Evolutionary conservation across 2,329 filamentous ascomycete genomes (phyloP).

Genomic region (Ophiostoma tasmaniense): DNA sequence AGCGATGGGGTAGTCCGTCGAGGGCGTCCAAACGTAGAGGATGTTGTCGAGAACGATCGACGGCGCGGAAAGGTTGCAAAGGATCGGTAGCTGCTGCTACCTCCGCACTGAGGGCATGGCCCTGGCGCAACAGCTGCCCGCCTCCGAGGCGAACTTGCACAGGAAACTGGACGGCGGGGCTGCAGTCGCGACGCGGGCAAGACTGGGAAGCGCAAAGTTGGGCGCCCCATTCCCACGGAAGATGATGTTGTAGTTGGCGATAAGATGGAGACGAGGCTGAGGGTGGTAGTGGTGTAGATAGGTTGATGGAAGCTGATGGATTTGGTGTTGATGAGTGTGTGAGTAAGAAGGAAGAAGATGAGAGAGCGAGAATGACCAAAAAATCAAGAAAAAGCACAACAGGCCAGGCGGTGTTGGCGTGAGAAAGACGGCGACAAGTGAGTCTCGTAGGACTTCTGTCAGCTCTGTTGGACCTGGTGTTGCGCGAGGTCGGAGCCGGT

Average conservation of each 20-base stretch:
- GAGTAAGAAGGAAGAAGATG: neutral
- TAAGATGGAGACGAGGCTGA: constrained; percentile 2
- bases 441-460: constrained; percentile 5
- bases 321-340: neutral
- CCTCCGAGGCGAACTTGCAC: neutral
- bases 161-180: constrained; percentile 6
- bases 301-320: neutral
- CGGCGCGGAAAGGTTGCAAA: neutral
- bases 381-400: neutral
- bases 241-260: neutral
- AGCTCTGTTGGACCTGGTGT: neutral
- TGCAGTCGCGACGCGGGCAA: constrained; percentile 21
- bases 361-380: neutral
- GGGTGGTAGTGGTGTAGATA: neutral
- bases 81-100: neutral
- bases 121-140: neutral
- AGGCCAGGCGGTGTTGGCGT: no score
- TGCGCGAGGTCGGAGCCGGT: constrained; percentile 5
- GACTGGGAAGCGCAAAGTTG: constrained; percentile 31
- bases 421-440: neutral
- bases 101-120: neutral
- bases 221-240: constrained; percentile 39
- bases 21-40: neutral
- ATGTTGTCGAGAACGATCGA: neutral
- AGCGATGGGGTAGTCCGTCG: neutral